These are phyloP conservation scores for Acidiella bohemica DNA, from an alignment of 495 filamentous ascomycete genomes.

Conservation along the genomic window DNA sequence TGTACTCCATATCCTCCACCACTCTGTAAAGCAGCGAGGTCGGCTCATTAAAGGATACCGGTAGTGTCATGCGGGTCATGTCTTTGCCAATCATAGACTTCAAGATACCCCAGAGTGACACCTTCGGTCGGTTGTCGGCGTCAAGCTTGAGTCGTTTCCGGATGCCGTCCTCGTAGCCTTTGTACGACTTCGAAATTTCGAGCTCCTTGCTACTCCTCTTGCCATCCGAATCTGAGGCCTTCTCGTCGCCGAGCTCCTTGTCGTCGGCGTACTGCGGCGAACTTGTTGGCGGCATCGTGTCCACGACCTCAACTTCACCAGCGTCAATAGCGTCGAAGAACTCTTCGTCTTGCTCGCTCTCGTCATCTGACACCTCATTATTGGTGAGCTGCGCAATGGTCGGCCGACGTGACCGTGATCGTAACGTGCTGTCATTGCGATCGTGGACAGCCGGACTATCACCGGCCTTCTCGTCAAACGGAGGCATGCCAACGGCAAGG, in stretches of 20 bases:
- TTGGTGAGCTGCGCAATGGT: constrained; percentile 47
- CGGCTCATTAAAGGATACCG: constrained; percentile 97
- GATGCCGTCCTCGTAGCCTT: constrained; percentile 79
- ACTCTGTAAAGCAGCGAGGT: constrained; percentile 94
- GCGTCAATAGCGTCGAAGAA: constrained; percentile 97
- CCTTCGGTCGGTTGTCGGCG: constrained; percentile 80
- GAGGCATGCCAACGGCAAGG: too few species aligned
- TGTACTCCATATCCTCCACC: constrained; percentile 95
- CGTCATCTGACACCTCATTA: constrained; percentile 40
- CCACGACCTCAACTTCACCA: constrained; percentile 70
- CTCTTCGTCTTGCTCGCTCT: constrained; percentile 76
- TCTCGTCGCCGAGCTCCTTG: constrained; percentile 32
- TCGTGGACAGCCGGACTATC: constrained; percentile 15
- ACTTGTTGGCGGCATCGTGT: constrained; percentile 35
- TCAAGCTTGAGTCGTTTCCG: constrained; percentile 74
- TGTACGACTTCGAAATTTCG: constrained; percentile 64
- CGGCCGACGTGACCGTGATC: constrained; percentile 33
- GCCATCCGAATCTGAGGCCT: constrained; percentile 32
- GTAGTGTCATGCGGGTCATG: constrained; percentile 99
- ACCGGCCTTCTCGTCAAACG: constrained; percentile 33
- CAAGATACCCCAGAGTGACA: constrained; percentile 88
- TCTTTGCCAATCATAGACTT: constrained; percentile 99
- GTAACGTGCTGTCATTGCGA: not conserved
- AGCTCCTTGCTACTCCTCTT: not conserved
- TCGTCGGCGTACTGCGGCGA: constrained; percentile 25